Evolutionary conservation across 2,329 filamentous ascomycete genomes (phyloP), one percentile per base, ranked within the genome.

Genomic region (Fusarium sp.): DNA sequence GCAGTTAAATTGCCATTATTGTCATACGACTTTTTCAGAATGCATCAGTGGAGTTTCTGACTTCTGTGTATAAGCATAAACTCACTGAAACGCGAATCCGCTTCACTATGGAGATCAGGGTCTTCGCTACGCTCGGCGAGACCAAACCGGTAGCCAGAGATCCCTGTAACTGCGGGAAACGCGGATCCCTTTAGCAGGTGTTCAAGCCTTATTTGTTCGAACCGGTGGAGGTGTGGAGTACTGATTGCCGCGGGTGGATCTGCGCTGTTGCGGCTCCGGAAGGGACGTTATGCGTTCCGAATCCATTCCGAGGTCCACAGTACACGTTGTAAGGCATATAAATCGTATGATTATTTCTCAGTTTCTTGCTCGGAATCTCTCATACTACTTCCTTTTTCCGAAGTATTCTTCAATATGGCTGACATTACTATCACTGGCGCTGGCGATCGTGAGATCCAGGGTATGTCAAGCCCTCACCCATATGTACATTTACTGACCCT

Each of bases 391-490:
- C 22, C 5, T 5, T 24, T 24, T 5, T 24, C 22, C 22, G 22
- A 24, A 24, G 22, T 24, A 24, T 24, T 24, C 22, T 24, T 5
- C 22, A 27, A 29, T 29, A 29, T 29, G 62, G 16, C 63, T 10
- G 27, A 47, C 14, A 32, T 65, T 11, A 66, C 46, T 5, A 59
- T 66, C 0, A 65, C 53, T 9, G 63, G 63, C 12, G 29, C 60
- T 14, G 53, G 24, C 12, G 63, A 53, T 11, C 46, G 63, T 8
- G 52, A 59, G 16, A 65, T 66, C 22, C 56, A 47, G 10, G 29
- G 63, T 66, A 65, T 3, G 42, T 47, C 27, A 8, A 8, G 14
- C 8, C 1, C 12, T 18, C n/a, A 8, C 38, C n/a, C 5, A 29
- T 24, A 8, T 43, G 3, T 5, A 3, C 22, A 46, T 14, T 1